phyloP scores from a whole-genome alignment of 805 yeast genomes.

The Metschnikowia kofuensis region DNA sequence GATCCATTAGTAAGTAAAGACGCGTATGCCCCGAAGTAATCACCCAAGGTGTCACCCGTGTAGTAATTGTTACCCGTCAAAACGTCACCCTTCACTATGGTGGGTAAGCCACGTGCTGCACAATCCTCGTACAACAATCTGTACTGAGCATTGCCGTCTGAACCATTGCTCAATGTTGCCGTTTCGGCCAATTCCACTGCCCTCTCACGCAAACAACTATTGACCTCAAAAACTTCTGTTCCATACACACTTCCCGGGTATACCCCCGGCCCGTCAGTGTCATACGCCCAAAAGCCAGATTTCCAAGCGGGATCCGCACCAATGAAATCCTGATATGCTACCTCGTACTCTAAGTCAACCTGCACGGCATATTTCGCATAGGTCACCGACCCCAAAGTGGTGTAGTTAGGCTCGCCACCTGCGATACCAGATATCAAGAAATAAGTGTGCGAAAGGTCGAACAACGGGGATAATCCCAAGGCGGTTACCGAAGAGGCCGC shows the following conservation, averaged over 20 bases:
- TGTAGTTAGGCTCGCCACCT: constrained; percentile 55
- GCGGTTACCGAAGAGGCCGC: constrained; percentile 61
- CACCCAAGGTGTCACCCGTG: constrained; percentile 49
- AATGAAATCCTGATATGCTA: constrained; percentile 40
- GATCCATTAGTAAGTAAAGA: constrained; percentile 53
- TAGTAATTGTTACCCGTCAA: constrained; percentile 60
- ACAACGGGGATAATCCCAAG: constrained; percentile 49
- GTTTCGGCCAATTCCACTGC: constrained; percentile 50
- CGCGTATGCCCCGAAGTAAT: constrained; percentile 48
- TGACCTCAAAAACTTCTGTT: constrained; percentile 62
- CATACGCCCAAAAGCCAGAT: constrained; percentile 56
- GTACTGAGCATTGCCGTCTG: constrained; percentile 40
- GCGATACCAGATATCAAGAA: constrained; percentile 65
- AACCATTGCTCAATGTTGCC: constrained; percentile 44
- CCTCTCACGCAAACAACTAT: constrained; percentile 53
- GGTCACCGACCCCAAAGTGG: constrained; percentile 58
- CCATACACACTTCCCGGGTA: constrained; percentile 59
- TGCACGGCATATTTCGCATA: constrained; percentile 60
- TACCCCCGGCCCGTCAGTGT: constrained; percentile 44
- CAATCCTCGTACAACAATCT: constrained; percentile 46
- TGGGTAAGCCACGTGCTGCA: constrained; percentile 50
- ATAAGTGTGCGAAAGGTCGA: constrained; percentile 58
- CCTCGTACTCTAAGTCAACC: constrained; percentile 56
- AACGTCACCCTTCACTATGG: constrained; percentile 52
- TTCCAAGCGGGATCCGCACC: constrained; percentile 47